Percentiles rank a stretch among this genome's conserved stretches.
Conservation (phyloP, 148 eudicot genomes). For the Diospyros kaki region DNA sequence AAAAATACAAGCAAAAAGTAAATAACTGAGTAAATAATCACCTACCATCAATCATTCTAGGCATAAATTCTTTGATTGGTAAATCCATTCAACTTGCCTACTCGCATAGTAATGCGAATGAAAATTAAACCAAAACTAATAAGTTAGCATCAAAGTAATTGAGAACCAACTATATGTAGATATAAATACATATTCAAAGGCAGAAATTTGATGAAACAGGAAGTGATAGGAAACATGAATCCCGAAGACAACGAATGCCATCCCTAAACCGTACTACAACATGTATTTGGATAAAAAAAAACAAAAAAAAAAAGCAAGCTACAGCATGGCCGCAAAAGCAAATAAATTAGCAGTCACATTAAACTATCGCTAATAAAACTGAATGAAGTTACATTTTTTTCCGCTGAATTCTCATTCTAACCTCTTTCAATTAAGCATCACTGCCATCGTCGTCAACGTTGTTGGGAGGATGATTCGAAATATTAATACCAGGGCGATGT, state of each 20-base stretch:
- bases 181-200: not conserved
- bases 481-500: constrained; percentile 33
- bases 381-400: not conserved
- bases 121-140: not conserved
- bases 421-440: constrained; percentile 31
- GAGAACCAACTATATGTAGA: not conserved
- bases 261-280: not conserved
- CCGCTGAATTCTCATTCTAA: not conserved
- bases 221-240: not conserved
- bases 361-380: not conserved
- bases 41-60: not conserved
- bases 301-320: not conserved
- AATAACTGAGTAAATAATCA: not conserved
- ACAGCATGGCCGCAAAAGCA: not conserved
- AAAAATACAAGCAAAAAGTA: not conserved
- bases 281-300: not conserved
- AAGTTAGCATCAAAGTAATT: not conserved
- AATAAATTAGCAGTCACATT: constrained; percentile 4
- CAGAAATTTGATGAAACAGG: not conserved
- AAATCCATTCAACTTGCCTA: not conserved
- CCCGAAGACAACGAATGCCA: not conserved
- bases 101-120: not conserved
- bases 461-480: constrained; percentile 25
- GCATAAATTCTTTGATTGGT: not conserved
- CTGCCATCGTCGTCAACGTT: constrained; percentile 30